phyloP scores from a whole-genome alignment of 2,329 filamentous ascomycete species.

The Drechslera avenae region DNA sequence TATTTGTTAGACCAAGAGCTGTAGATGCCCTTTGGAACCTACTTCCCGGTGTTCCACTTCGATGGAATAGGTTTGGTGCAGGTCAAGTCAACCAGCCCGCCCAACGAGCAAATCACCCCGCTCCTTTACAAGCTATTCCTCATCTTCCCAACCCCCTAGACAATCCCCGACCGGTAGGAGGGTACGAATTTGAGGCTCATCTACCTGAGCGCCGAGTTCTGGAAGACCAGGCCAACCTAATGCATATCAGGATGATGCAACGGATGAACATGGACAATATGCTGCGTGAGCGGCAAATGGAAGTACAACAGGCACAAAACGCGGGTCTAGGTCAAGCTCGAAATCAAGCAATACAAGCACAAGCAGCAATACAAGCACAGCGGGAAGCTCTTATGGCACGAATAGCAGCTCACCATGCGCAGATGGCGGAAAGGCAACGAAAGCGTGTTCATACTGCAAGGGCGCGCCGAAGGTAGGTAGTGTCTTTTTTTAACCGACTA shows the following conservation, averaged over 20 bases:
- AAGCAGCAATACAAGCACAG: too few species aligned
- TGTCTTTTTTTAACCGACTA: neutral
- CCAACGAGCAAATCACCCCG: neutral
- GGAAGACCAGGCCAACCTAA: neutral
- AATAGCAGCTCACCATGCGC: neutral
- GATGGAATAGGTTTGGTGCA: neutral
- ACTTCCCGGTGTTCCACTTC: neutral
- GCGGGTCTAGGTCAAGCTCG: too few species aligned
- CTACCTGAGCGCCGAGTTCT: neutral
- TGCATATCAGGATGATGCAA: neutral
- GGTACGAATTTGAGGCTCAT: neutral
- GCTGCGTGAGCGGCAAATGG: neutral
- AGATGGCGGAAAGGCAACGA: neutral
- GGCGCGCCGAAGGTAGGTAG: conserved; percentile 2
- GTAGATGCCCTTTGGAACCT: neutral
- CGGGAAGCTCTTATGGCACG: neutral
- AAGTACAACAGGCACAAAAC: neutral
- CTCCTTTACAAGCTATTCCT: neutral
- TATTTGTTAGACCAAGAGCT: conserved; percentile 9
- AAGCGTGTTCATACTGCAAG: neutral
- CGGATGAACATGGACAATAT: neutral
- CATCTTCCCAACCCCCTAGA: neutral
- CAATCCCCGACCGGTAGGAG: neutral
- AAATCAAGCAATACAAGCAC: too few species aligned
- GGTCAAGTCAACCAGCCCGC: neutral